Percentiles rank a stretch among this genome's conserved stretches.
phyloP scores from a whole-genome alignment of 371 early-diverging fungal species.

The Mortierella sp. region DNA sequence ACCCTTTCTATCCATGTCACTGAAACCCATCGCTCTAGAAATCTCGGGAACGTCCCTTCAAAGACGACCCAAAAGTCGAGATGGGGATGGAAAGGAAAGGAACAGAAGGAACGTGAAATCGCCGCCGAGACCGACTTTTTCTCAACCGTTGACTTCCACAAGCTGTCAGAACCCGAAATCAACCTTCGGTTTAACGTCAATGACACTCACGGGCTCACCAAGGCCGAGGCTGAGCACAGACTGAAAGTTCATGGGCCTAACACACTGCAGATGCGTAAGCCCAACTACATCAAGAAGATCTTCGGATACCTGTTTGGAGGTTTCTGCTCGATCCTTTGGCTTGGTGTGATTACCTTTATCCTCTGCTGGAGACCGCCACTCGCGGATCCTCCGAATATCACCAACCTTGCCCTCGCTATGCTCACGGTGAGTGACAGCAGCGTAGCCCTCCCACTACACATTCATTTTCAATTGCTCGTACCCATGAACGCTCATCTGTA shows the following conservation, averaged over 20 bases:
- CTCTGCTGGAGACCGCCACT: conserved; percentile 60
- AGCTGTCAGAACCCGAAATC: conserved; percentile 54
- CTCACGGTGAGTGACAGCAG: conserved; percentile 52
- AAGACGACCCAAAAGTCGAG: neutral
- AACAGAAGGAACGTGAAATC: conserved; percentile 8
- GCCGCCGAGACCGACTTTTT: conserved; percentile 31
- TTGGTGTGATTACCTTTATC: conserved; percentile 58
- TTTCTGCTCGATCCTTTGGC: conserved; percentile 62
- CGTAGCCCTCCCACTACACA: too few species aligned
- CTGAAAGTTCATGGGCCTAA: conserved; percentile 62
- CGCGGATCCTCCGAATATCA: conserved; percentile 52
- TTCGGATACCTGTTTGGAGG: conserved; percentile 61
- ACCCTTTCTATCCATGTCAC: conserved; percentile 52
- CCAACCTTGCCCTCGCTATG: conserved; percentile 61
- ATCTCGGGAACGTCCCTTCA: neutral
- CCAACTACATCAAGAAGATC: conserved; percentile 60
- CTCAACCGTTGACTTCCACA: conserved; percentile 52
- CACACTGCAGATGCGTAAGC: conserved; percentile 58
- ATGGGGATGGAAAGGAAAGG: conserved; percentile 19
- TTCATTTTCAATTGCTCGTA: neutral
- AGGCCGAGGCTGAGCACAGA: conserved; percentile 53
- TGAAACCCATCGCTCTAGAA: conserved; percentile 38
- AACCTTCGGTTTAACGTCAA: conserved; percentile 60
- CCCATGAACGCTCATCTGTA: neutral
- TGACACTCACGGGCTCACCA: conserved; percentile 57